Evolutionary conservation across 768 basidiomycete species (phyloP).

Genomic region (Kwoniella dejecticola): DNA sequence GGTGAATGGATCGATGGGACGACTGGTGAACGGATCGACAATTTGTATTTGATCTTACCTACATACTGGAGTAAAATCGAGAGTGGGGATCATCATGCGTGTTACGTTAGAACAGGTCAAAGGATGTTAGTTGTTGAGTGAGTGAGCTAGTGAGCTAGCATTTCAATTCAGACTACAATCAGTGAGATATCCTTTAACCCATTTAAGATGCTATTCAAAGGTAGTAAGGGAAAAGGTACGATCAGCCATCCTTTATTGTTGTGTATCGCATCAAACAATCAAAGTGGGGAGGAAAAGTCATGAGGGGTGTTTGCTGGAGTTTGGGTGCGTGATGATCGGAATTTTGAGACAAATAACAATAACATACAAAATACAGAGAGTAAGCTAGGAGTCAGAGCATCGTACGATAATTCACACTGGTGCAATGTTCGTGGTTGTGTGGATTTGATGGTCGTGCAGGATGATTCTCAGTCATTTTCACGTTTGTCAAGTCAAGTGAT

Average conservation of each 20-base stretch:
- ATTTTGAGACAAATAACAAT: background rate
- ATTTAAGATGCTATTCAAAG: background rate
- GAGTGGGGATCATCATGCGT: background rate
- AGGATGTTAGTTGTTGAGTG: too few relatives aligned
- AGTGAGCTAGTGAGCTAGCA: background rate
- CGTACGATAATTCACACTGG: too few relatives aligned
- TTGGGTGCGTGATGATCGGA: constrained; percentile 14
- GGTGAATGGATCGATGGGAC: constrained; percentile 1
- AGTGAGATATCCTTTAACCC: background rate
- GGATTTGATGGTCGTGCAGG: too few relatives aligned
- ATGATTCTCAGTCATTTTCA: too few relatives aligned
- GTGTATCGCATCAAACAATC: too few relatives aligned
- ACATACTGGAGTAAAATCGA: too few relatives aligned
- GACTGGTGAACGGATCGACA: too few relatives aligned
- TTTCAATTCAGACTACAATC: constrained; percentile 2
- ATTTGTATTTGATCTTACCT: too few relatives aligned
- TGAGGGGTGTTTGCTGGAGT: background rate
- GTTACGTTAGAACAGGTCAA: background rate
- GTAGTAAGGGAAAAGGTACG: background rate
- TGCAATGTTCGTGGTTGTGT: too few relatives aligned
- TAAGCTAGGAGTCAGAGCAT: too few relatives aligned
- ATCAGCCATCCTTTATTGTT: background rate
- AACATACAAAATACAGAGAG: background rate
- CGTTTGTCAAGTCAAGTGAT: too few relatives aligned
- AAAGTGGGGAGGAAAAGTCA: background rate